Conservation (phyloP, 2,329 filamentous ascomycete genomes). For the Colletotrichum truncatum region DNA sequence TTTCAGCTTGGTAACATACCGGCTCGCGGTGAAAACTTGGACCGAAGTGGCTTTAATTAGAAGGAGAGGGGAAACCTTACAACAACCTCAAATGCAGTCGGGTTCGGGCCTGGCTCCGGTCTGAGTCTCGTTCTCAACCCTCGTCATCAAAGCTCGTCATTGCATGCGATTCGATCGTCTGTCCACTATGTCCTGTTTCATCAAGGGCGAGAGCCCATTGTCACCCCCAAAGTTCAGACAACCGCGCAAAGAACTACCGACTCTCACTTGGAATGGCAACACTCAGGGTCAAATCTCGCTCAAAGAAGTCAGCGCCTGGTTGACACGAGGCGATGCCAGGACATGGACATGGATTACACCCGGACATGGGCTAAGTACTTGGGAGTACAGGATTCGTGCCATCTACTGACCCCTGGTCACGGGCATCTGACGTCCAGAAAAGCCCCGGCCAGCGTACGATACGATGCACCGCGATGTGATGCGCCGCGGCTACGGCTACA, state of each 20-base stretch:
- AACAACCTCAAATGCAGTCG: conserved; percentile 21
- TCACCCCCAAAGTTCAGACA: neutral
- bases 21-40: conserved; percentile 14
- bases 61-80: conserved; percentile 15
- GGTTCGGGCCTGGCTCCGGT: conserved; percentile 14
- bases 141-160: neutral
- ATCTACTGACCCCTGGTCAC: conserved; percentile 2
- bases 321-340: neutral
- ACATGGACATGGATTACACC: neutral
- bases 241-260: neutral
- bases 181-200: conserved; percentile 7
- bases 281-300: conserved; percentile 10
- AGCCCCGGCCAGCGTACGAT: neutral
- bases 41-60: conserved; percentile 1
- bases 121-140: neutral
- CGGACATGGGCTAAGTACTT: conserved; percentile 8
- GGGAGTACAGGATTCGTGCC: neutral
- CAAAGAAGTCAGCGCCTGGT: neutral
- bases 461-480: neutral
- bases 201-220: neutral
- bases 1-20: conserved; percentile 3
- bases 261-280: conserved; percentile 6
- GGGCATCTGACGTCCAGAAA: conserved; percentile 18
- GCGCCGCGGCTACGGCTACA: neutral
- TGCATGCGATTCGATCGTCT: conserved; percentile 15